Evolutionary conservation across 164 flowering plant genomes (phyloP).

Genomic region (Tetrastigma voinierianum): DNA sequence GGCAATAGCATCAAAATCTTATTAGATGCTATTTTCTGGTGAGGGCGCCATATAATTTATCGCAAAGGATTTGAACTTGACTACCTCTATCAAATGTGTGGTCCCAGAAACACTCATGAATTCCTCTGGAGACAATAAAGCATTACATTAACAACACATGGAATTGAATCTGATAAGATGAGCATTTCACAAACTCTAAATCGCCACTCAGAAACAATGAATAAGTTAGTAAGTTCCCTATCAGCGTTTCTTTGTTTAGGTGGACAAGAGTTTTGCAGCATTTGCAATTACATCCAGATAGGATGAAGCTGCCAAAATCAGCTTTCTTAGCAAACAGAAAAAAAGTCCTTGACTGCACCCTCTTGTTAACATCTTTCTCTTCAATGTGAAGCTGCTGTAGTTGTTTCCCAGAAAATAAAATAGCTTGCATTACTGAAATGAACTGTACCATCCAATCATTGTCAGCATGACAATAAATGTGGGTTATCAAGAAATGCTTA

Average conservation of each 20-base stretch:
- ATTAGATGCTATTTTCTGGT: too few species aligned
- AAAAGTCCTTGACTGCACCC: slow-evolving; percentile 21
- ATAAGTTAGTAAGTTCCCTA: slow-evolving; percentile 60
- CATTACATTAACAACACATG: too few species aligned
- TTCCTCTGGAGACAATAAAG: slow-evolving; percentile 16
- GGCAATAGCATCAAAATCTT: too few species aligned
- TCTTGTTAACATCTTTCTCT: slow-evolving; percentile 25
- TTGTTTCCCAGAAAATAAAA: slow-evolving; percentile 74
- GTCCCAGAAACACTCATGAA: slow-evolving; percentile 75
- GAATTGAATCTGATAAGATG: background rate
- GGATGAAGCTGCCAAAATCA: slow-evolving; percentile 79
- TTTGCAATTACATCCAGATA: slow-evolving; percentile 46
- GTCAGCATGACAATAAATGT: slow-evolving; percentile 9
- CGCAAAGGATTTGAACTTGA: background rate
- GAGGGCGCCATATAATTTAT: too few species aligned
- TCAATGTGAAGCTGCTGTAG: slow-evolving; percentile 63
- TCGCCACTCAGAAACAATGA: slow-evolving; percentile 46
- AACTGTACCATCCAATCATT: slow-evolving; percentile 50
- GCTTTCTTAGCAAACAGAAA: slow-evolving; percentile 58
- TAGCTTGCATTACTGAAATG: slow-evolving; percentile 73
- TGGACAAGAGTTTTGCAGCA: slow-evolving; percentile 69
- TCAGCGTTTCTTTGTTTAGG: slow-evolving; percentile 85
- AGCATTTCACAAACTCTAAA: slow-evolving; percentile 51
- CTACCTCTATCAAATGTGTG: slow-evolving; percentile 93
- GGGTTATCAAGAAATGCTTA: background rate